Base-by-base conservation (phyloP, 2,329 filamentous ascomycete genomes). In the Trichoderma sp. region DNA sequence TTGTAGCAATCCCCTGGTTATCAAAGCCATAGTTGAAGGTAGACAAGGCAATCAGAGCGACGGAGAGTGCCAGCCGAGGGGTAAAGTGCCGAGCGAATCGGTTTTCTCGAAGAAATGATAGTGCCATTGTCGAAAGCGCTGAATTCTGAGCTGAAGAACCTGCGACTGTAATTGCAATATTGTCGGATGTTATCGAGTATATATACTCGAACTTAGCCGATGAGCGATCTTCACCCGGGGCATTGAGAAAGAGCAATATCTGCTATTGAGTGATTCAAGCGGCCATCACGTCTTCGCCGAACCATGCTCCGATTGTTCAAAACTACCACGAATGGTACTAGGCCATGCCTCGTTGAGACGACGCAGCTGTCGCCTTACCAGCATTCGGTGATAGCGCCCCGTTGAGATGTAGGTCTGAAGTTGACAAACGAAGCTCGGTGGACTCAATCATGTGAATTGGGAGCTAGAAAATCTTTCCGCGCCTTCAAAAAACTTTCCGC, bases 11-110 rank as follows among this genome's bases (percentile, higher is more conserved):
- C 3, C 68, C 68, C 12, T 71, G 68, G 31, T 71, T 71, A 11
- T 71, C 68, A 27, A 71, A 71, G 21, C 68, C 68, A 71, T 71
- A 71, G 68, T 71, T 71, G 68, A 71, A 71, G 24, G 68, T 71
- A 3, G 68, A 71, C 4, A 71, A 7, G 53, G 68, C 68, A 29
- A 71, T 71, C 18, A 71, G 68, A 16, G 68, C 33, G 18, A 71
- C 56, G 4, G 68, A 71, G 35, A 71, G 35, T 21, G 68, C 68
- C 31, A 71, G 24, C 35, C 68, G 68, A 31, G 68, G 68, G 12
- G 68, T 71, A 16, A 71, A 62, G 6, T 71, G 27, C 68, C 68
- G 68, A 62, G 24, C 7, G 18, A 71, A 71, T 62, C 68, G 68
- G 68, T 62, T 71, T 9, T 71, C 31, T n/a, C 53, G 68, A 71